Evolutionary conservation across 2,329 filamentous ascomycete species (phyloP), one percentile per base, ranked within the genome.

Genomic region (Stachybotrys echinatus): DNA sequence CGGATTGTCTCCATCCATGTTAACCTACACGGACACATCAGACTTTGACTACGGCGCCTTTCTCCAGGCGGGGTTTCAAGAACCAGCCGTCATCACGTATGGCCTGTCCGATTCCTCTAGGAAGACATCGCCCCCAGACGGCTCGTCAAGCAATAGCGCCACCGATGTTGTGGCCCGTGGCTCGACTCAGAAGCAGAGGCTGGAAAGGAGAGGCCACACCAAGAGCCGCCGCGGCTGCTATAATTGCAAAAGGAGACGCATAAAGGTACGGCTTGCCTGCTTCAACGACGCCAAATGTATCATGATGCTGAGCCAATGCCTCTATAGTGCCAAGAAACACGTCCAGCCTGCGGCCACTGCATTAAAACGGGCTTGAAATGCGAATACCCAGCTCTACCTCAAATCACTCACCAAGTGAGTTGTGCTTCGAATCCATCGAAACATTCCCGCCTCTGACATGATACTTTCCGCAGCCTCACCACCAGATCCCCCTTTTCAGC

Each of bases 171-270:
- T 47, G 43, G 37, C 39, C 7, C 57, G 49, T 7, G 21, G 47
- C 4, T 54, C 58, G 6, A 31, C 53, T 5, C 57, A 60, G 52
- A 62, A 58, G 47, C 58, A 71, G 55, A 68, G 72, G 42, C 54
- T 77, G 22, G 79, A 81, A 61, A 69, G 83, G 49, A 75, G 81
- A 53, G 82, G 83, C 1, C 84, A 87, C 54, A 85, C 80, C 12
- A 87, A 87, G 64, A 84, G 80, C 47, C 74, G 84, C 21, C 72
- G 77, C 17, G 84, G 83, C 8, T 87, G 84, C 65, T 86, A 77
- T 63, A 84, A 84, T 61, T 87, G 84, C 69, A 87, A 87, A 65
- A 73, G 78, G 50, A 70, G 83, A 39, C 77, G 83, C 51, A 85
- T 87, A 63, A 87, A 83, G 75, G 79, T 78, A 64, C 20, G 54